Percentiles rank a stretch among this genome's conserved stretches.
phyloP scores from a whole-genome alignment of 768 basidiomycete species.

The Tricholoma flavovirens region DNA sequence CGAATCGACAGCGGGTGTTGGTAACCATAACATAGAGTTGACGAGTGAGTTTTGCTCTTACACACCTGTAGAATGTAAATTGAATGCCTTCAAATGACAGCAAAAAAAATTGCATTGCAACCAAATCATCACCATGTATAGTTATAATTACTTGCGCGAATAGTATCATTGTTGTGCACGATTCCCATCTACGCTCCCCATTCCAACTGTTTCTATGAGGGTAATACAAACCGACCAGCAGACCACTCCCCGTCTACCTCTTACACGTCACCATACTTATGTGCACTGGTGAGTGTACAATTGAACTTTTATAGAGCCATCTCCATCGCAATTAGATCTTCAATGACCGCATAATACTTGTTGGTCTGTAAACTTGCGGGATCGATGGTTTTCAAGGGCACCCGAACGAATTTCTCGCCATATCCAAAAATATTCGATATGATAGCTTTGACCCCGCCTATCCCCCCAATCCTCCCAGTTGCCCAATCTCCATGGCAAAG shows the following conservation, averaged over 20 bases:
- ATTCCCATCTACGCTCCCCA: not conserved
- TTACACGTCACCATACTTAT: too few relatives aligned
- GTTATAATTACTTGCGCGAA: not conserved
- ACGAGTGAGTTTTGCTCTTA: not conserved
- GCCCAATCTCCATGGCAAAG: conserved; percentile 68
- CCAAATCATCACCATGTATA: not conserved
- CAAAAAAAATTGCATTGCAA: not conserved
- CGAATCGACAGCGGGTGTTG: not conserved
- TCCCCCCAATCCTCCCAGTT: conserved; percentile 54
- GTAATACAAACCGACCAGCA: not conserved
- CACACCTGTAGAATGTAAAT: not conserved
- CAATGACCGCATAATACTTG: conserved; percentile 35
- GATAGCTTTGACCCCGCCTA: conserved; percentile 61
- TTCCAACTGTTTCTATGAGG: not conserved
- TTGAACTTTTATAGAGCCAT: conserved; percentile 24
- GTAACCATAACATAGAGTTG: not conserved
- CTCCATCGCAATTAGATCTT: conserved; percentile 42
- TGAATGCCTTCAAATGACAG: not conserved
- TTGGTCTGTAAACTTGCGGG: conserved; percentile 30
- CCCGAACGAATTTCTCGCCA: conserved; percentile 43
- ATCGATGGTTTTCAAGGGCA: conserved; percentile 41
- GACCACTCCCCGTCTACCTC: too few relatives aligned
- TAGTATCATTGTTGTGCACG: not conserved
- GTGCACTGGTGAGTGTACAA: not conserved
- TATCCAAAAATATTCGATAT: conserved; percentile 62